Conservation (phyloP, 768 basidiomycete genomes). For the Coprinopsis cinerea region DNA sequence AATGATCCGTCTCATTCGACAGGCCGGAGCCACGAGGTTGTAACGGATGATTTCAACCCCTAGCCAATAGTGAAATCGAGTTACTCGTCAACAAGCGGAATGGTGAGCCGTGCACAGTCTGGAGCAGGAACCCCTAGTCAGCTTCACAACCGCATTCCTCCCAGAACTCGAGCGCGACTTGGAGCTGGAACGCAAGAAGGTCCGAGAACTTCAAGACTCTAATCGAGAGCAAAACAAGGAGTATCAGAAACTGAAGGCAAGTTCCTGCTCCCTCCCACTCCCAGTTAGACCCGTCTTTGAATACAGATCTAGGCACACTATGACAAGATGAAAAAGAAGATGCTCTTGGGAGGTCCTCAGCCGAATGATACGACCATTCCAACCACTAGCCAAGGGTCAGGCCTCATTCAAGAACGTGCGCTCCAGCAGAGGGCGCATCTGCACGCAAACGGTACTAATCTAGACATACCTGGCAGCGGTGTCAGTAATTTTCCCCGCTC, state of each 20-base stretch:
- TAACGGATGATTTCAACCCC: no score
- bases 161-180: slow-evolving; percentile 76
- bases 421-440: slow-evolving; percentile 45
- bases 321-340: slow-evolving; percentile 79
- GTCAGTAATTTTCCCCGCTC: not conserved
- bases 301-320: slow-evolving; percentile 49
- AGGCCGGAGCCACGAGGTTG: no score
- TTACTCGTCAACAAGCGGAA: slow-evolving; percentile 63
- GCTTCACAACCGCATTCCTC: not conserved
- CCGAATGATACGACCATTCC: slow-evolving; percentile 6
- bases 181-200: slow-evolving; percentile 71
- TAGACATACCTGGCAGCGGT: not conserved
- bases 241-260: slow-evolving; percentile 80
- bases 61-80: slow-evolving; percentile 74
- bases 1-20: no score
- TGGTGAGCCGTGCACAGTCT: slow-evolving; percentile 48
- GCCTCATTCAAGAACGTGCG: slow-evolving; percentile 7
- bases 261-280: not conserved
- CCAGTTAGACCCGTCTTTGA: not conserved
- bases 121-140: not conserved
- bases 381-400: slow-evolving; percentile 4
- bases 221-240: slow-evolving; percentile 78
- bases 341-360: slow-evolving; percentile 47
- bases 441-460: slow-evolving; percentile 56
- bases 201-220: slow-evolving; percentile 66